A percentile compares a stretch with the other conserved stretches of the same genome.
phyloP scores from a whole-genome alignment of 805 yeast species.

The Saccharomycopsis sp. region DNA sequence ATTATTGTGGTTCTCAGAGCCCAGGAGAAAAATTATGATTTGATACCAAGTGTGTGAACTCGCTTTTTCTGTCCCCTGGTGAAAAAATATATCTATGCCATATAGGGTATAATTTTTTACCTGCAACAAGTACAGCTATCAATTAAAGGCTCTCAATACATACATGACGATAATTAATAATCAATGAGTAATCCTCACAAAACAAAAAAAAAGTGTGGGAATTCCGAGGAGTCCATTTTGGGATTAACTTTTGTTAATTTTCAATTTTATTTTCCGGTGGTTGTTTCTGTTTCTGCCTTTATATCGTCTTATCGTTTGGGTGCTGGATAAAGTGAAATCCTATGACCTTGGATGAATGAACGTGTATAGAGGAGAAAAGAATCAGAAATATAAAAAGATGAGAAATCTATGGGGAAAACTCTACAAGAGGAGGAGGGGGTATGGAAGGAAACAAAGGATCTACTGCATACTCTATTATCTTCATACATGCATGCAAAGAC shows the following conservation, averaged over 20 bases:
- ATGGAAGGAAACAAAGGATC: not conserved
- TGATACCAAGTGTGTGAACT: not conserved
- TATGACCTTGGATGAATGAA: too few relatives aligned
- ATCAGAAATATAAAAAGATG: not conserved
- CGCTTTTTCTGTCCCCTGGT: not conserved
- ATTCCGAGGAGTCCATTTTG: not conserved
- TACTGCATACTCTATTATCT: not conserved
- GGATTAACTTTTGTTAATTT: not conserved
- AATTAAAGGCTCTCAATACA: too few relatives aligned
- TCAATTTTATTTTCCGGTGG: not conserved
- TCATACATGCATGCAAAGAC: not conserved
- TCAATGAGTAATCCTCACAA: not conserved
- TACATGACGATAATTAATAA: not conserved
- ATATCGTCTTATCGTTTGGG: not conserved
- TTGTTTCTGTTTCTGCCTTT: not conserved
- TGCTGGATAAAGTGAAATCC: too few relatives aligned
- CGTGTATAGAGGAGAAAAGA: not conserved
- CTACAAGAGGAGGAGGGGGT: not conserved
- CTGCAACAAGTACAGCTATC: not conserved
- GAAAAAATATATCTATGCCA: too few relatives aligned
- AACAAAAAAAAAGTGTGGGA: not conserved
- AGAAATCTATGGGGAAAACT: not conserved
- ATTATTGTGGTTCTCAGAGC: not conserved
- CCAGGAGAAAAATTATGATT: not conserved
- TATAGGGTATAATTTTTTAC: too few relatives aligned